Conservation (phyloP, 1,139 yeast species). For the Geotrichum aggregatum region DNA sequence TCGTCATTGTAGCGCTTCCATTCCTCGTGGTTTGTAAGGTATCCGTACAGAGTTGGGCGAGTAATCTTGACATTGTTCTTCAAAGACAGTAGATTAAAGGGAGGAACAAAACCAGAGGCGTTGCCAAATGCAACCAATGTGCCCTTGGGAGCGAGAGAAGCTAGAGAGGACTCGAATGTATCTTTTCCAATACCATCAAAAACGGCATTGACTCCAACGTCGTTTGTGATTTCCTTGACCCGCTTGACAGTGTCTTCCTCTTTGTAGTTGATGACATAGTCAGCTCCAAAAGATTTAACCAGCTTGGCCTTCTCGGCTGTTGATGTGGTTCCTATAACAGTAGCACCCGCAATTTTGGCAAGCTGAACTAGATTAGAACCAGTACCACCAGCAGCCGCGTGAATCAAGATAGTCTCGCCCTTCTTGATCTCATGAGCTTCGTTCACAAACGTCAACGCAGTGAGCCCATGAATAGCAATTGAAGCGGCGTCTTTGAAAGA, state of each 20-base stretch:
- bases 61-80: slow-evolving; percentile 58
- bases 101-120: slow-evolving; percentile 80
- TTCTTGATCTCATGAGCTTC: slow-evolving; percentile 63
- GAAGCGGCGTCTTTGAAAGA: slow-evolving; percentile 57
- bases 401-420: slow-evolving; percentile 68
- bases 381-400: slow-evolving; percentile 96
- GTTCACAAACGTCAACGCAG: slow-evolving; percentile 65
- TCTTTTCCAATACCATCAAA: slow-evolving; percentile 83
- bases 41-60: slow-evolving; percentile 62
- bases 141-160: slow-evolving; percentile 66
- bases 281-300: slow-evolving; percentile 73
- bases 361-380: slow-evolving; percentile 69
- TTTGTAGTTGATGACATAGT: slow-evolving; percentile 58
- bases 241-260: slow-evolving; percentile 54
- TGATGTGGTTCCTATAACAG: slow-evolving; percentile 80
- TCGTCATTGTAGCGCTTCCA: slow-evolving; percentile 52
- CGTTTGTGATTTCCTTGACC: slow-evolving; percentile 64
- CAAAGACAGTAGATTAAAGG: slow-evolving; percentile 51
- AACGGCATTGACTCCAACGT: slow-evolving; percentile 66
- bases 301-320: slow-evolving; percentile 49
- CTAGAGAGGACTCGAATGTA: slow-evolving; percentile 64
- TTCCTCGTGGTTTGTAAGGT: slow-evolving; percentile 52
- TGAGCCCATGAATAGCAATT: slow-evolving; percentile 64
- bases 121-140: slow-evolving; percentile 75
- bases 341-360: slow-evolving; percentile 59